phyloP scores from a whole-genome alignment of 495 filamentous ascomycete species.

The Talaromyces proteolyticus region DNA sequence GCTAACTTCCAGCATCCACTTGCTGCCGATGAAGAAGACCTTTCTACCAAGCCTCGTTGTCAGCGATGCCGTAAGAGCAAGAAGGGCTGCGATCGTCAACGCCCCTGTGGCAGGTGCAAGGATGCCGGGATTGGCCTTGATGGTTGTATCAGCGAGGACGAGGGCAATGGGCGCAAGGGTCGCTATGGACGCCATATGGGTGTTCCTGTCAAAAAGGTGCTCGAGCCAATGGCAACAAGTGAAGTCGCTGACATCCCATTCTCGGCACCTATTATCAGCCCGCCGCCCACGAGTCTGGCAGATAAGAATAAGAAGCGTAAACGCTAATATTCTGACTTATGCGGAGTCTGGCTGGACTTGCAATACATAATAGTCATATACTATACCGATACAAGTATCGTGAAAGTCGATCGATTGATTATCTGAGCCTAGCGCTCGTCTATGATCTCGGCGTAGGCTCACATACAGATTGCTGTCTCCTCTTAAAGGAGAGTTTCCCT shows the following conservation, averaged over 20 bases:
- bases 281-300: conserved; percentile 25
- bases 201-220: conserved; percentile 73
- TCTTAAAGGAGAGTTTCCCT: not conserved
- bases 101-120: conserved; percentile 89
- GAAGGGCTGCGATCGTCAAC: conserved; percentile 95
- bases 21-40: conserved; percentile 78
- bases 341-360: not conserved
- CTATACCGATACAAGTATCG: not conserved
- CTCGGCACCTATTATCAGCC: conserved; percentile 16
- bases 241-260: conserved; percentile 16
- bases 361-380: not conserved
- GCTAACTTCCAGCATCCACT: conserved; percentile 65
- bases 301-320: conserved; percentile 73
- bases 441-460: too few species aligned
- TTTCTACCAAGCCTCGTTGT: conserved; percentile 92
- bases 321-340: conserved; percentile 36
- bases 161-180: conserved; percentile 94
- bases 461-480: not conserved
- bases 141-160: conserved; percentile 92
- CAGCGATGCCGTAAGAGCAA: conserved; percentile 98
- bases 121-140: conserved; percentile 91
- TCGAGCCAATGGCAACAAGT: conserved; percentile 24
- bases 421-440: not conserved
- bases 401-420: not conserved
- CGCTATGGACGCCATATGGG: conserved; percentile 95